Base-by-base conservation (phyloP, 1,284 basidiomycete genomes). In the Microbotryum scabiosae region DNA sequence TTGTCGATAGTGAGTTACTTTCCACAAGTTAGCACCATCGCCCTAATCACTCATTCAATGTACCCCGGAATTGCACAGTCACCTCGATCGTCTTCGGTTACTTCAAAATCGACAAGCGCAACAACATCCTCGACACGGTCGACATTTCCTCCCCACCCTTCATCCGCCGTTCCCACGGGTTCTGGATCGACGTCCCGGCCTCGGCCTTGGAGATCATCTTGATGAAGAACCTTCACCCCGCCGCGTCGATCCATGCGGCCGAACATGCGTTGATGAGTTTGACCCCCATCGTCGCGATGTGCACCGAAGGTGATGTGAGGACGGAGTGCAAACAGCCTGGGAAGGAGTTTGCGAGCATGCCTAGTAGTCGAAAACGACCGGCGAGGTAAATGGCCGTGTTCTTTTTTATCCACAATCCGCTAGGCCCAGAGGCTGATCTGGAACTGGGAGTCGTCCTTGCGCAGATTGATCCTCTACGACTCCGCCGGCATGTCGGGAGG, bases 171-270 rank as follows among this genome's bases (percentile, higher is more conserved):
- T 84, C 87, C 0, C 84, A 81, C 2, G 90, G 90, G 2, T 79
- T 90, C 66, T 94, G 91, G 91, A 78, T 94, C 28, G 88, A 94
- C 71, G 79, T 93, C 2, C 87, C 90, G 0, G 14, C 77, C 79
- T 51, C 74, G 85, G 56, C 76, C 75, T 43, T 76, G 83, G 54
- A 80, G 20, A 72, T 73, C 46, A 66, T 94, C 71, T 77, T 77
- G 5, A 70, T 73, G 23, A 83, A 85, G 65, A 77, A 77, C 7
- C 81, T 90, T 60, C 83, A 82, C 60, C 80, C 82, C 0, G 83
- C 86, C 0, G 88, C 84, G 61, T 87, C 86, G 0, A 90, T 93
- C 55, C 90, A 93, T 71, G 83, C 87, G 2, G 88, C 90, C 2
- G 81, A 86, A 65, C 91, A 94, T 72, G 89, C 88, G 0, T 80